These are phyloP conservation scores for Volvox carteri DNA, from an alignment of 163 green algal genomes.

Conservation along the genomic window DNA sequence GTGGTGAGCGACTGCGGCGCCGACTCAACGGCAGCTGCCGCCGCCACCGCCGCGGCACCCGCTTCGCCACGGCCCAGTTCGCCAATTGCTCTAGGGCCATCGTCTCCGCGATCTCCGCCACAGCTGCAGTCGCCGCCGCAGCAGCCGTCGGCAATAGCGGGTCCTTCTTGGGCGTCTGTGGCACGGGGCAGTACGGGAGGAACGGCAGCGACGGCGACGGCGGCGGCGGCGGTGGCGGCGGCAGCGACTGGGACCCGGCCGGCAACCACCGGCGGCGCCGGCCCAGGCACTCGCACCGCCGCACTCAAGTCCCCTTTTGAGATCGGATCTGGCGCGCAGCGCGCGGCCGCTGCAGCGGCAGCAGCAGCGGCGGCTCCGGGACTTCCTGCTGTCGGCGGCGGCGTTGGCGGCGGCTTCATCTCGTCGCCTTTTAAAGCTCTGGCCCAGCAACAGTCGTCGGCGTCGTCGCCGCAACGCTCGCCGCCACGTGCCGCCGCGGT, in stretches of 20 bases:
- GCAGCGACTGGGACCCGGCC: background rate
- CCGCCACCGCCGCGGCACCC: background rate
- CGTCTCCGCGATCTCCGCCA: background rate
- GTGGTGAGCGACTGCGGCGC: background rate
- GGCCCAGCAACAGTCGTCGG: background rate
- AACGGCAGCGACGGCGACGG: background rate
- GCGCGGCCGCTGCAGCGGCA: background rate
- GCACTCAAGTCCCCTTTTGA: conserved; percentile 17
- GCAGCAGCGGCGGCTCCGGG: background rate
- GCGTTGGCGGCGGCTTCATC: background rate
- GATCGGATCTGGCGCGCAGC: background rate
- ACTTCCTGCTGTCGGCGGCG: background rate
- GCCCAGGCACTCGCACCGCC: background rate
- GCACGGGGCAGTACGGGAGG: background rate
- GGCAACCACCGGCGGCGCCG: background rate
- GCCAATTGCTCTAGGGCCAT: background rate
- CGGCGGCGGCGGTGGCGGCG: background rate
- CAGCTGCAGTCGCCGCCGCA: background rate
- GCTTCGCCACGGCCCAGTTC: background rate
- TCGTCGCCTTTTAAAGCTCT: background rate
- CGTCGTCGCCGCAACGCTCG: background rate
- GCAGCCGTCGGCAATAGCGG: background rate
- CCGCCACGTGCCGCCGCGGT: background rate
- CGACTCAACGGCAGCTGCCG: too few relatives aligned
- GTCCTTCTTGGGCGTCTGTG: background rate